Conservation (phyloP, 1,139 yeast genomes). For the Taphrina populina region DNA sequence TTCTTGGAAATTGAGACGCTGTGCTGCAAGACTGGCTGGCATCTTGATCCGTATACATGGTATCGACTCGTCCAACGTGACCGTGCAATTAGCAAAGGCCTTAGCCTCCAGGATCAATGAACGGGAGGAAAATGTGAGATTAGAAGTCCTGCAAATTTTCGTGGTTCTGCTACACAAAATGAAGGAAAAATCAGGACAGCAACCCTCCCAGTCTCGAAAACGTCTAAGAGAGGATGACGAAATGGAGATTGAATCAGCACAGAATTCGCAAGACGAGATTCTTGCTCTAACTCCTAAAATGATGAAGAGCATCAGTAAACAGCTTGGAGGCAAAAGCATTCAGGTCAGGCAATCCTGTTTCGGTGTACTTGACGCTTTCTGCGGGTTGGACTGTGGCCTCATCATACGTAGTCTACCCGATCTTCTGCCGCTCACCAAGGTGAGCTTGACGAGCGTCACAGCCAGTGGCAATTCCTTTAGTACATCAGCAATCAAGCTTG, state of each 20-base stretch:
- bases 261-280: background rate
- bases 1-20: slow-evolving; percentile 68
- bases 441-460: background rate
- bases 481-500: slow-evolving; percentile 1
- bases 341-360: slow-evolving; percentile 11
- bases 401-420: background rate
- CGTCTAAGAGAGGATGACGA: slow-evolving; percentile 19
- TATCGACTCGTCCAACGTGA: slow-evolving; percentile 35
- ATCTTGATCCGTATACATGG: slow-evolving; percentile 49
- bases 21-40: slow-evolving; percentile 53
- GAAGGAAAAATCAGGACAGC: background rate
- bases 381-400: background rate
- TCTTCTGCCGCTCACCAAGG: background rate
- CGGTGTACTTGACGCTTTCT: background rate
- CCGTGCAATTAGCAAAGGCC: slow-evolving; percentile 40
- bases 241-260: slow-evolving; percentile 16
- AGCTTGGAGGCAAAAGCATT: slow-evolving; percentile 14
- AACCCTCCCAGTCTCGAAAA: slow-evolving; percentile 14
- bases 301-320: slow-evolving; percentile 7
- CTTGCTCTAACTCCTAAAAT: background rate
- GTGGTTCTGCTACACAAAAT: slow-evolving; percentile 35
- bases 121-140: slow-evolving; percentile 48
- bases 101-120: slow-evolving; percentile 46
- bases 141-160: slow-evolving; percentile 45
- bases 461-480: slow-evolving; percentile 4